Conservation (phyloP, 768 basidiomycete species). For the Pleurotus tuoliensis region DNA sequence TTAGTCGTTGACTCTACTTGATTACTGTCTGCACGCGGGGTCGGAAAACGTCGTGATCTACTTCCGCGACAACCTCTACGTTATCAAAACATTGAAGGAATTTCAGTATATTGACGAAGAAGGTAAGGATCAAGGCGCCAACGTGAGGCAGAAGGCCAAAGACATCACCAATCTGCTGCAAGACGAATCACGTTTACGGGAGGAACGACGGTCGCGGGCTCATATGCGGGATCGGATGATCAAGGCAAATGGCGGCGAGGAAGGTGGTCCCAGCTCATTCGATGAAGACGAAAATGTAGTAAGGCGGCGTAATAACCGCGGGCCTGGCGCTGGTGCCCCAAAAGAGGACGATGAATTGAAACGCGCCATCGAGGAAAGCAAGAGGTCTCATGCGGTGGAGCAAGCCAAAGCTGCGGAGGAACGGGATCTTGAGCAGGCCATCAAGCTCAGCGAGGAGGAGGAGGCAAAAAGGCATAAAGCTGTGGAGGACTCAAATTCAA, state of each 20-base stretch:
- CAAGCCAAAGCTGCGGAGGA: slow-evolving; percentile 64
- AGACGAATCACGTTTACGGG: slow-evolving; percentile 81
- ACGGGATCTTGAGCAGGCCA: slow-evolving; percentile 76
- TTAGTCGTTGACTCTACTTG: slow-evolving; percentile 87
- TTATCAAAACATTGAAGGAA: slow-evolving; percentile 98
- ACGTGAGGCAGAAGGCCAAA: slow-evolving; percentile 95
- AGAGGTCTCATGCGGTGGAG: slow-evolving; percentile 67
- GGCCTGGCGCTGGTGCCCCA: slow-evolving; percentile 17
- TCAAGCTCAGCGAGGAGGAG: slow-evolving; percentile 87
- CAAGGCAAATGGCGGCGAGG: slow-evolving; percentile 41
- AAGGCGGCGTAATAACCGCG: slow-evolving; percentile 27
- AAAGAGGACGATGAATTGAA: slow-evolving; percentile 81
- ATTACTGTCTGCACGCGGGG: slow-evolving; percentile 94
- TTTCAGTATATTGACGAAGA: slow-evolving; percentile 96
- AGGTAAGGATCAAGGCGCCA: slow-evolving; percentile 97
- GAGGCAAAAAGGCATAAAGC: slow-evolving; percentile 72
- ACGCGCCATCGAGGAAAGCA: slow-evolving; percentile 88
- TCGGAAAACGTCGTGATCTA: slow-evolving; percentile 99
- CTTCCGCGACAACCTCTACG: slow-evolving; percentile 94
- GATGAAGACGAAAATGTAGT: slow-evolving; percentile 42
- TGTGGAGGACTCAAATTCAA: slow-evolving; percentile 69
- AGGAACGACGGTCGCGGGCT: slow-evolving; percentile 80
- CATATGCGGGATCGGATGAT: slow-evolving; percentile 96
- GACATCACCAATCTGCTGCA: slow-evolving; percentile 93
- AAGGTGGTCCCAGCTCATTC: slow-evolving; percentile 29